Conservation (phyloP, 495 filamentous ascomycete species). For the Sordaria brevicollis region DNA sequence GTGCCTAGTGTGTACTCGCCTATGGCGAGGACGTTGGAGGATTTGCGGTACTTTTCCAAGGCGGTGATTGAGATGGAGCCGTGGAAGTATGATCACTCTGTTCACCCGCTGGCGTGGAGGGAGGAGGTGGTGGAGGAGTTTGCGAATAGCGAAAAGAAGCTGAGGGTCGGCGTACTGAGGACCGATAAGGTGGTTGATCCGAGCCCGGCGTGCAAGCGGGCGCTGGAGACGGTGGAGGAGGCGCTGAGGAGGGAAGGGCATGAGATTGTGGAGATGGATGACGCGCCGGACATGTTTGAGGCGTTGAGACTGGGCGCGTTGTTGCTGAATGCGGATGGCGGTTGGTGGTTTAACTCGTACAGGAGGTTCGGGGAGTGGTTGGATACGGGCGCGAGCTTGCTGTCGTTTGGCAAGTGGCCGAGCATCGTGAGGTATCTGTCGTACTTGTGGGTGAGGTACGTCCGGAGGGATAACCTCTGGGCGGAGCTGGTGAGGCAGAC, state of each 20-base stretch:
- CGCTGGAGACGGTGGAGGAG: slow-evolving; percentile 56
- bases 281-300: slow-evolving; percentile 55
- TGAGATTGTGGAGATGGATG: slow-evolving; percentile 58
- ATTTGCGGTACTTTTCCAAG: slow-evolving; percentile 78
- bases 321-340: slow-evolving; percentile 81
- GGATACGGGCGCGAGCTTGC: slow-evolving; percentile 68
- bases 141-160: slow-evolving; percentile 44
- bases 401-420: slow-evolving; percentile 61
- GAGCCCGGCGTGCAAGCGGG: slow-evolving; percentile 72
- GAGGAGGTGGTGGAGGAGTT: slow-evolving; percentile 47
- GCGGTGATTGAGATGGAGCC: slow-evolving; percentile 74
- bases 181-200: slow-evolving; percentile 84
- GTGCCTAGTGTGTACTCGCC: slow-evolving; percentile 84
- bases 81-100: slow-evolving; percentile 83
- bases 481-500: slow-evolving; percentile 66
- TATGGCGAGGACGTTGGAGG: slow-evolving; percentile 81
- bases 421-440: slow-evolving; percentile 73
- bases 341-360: slow-evolving; percentile 67
- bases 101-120: slow-evolving; percentile 79
- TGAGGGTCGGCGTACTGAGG: slow-evolving; percentile 68
- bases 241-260: slow-evolving; percentile 65
- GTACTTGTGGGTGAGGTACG: slow-evolving; percentile 78
- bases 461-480: slow-evolving; percentile 65
- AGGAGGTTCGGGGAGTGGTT: slow-evolving; percentile 68
- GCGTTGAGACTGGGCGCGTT: slow-evolving; percentile 72